Conservation (phyloP, 2,329 filamentous ascomycete genomes). For the Ophiostoma sp. region DNA sequence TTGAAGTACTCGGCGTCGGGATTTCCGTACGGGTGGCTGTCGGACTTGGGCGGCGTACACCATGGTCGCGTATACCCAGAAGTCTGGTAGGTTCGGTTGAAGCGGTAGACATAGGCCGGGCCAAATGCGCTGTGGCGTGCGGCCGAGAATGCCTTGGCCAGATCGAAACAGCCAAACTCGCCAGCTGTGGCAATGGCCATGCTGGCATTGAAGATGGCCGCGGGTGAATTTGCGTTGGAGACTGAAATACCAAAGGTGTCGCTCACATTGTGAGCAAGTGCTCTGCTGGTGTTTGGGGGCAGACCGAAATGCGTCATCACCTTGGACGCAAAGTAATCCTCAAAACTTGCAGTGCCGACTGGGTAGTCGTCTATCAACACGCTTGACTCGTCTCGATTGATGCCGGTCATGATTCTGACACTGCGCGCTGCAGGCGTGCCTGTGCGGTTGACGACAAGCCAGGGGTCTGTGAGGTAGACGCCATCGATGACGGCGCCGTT, state of each 20-base stretch:
- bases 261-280: not conserved
- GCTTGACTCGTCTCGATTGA: constrained; percentile 35
- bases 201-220: constrained; percentile 34
- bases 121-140: constrained; percentile 34
- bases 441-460: constrained; percentile 32
- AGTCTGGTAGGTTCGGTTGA: constrained; percentile 40
- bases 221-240: constrained; percentile 23
- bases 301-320: constrained; percentile 25
- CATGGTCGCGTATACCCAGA: constrained; percentile 31
- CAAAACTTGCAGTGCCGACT: constrained; percentile 25
- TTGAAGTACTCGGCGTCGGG: constrained; percentile 39
- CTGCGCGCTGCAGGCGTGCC: constrained; percentile 24
- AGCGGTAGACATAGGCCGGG: constrained; percentile 36
- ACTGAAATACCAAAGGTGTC: constrained; percentile 22
- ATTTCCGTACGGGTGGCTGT: constrained; percentile 33
- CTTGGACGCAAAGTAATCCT: constrained; percentile 26
- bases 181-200: constrained; percentile 33
- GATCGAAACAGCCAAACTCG: constrained; percentile 35
- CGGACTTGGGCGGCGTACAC: constrained; percentile 32
- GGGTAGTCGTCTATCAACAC: constrained; percentile 30
- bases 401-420: constrained; percentile 36
- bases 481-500: constrained; percentile 33
- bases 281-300: not conserved
- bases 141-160: constrained; percentile 36
- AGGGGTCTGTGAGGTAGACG: constrained; percentile 30